Evolutionary conservation across 768 basidiomycete species (phyloP).

Genomic region (Boletus vinaceobasis): DNA sequence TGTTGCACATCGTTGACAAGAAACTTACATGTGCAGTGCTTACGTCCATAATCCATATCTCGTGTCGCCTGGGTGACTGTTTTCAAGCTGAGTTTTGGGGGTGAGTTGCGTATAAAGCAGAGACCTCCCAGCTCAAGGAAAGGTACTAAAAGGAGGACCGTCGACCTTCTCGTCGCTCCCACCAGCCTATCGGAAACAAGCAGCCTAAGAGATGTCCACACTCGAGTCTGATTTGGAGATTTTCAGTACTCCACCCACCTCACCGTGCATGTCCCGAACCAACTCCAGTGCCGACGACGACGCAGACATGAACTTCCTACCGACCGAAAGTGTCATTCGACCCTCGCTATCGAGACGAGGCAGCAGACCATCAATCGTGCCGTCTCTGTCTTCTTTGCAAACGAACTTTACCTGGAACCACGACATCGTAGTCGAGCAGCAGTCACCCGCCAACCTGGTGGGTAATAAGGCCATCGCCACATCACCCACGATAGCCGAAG

Average conservation of each 20-base stretch:
- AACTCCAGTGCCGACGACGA: conserved; percentile 13
- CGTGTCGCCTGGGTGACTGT: conserved; percentile 28
- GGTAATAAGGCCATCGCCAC: conserved; percentile 19
- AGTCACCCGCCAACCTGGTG: conserved; percentile 20
- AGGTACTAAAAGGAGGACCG: conserved; percentile 2
- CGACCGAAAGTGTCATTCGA: conserved; percentile 22
- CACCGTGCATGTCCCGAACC: conserved; percentile 31
- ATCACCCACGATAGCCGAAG: conserved; percentile 20
- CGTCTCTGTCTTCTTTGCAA: conserved; percentile 28
- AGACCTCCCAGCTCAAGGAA: background rate
- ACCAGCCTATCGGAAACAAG: conserved; percentile 6
- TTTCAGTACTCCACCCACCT: conserved; percentile 44
- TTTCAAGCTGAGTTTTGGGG: conserved; percentile 11
- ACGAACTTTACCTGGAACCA: conserved; percentile 34
- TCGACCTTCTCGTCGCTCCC: conserved; percentile 12
- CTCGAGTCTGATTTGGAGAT: conserved; percentile 35
- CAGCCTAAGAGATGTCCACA: conserved; percentile 27
- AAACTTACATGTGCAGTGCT: conserved; percentile 14
- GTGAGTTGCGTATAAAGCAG: conserved; percentile 23
- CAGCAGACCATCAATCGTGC: conserved; percentile 28
- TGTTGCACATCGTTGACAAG: conserved; percentile 8
- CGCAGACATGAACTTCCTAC: conserved; percentile 9
- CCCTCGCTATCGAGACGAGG: conserved; percentile 39
- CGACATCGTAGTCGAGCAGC: conserved; percentile 36
- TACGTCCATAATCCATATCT: conserved; percentile 6